Conservation (phyloP, 495 filamentous ascomycete genomes). For the Entonaema liquescens region DNA sequence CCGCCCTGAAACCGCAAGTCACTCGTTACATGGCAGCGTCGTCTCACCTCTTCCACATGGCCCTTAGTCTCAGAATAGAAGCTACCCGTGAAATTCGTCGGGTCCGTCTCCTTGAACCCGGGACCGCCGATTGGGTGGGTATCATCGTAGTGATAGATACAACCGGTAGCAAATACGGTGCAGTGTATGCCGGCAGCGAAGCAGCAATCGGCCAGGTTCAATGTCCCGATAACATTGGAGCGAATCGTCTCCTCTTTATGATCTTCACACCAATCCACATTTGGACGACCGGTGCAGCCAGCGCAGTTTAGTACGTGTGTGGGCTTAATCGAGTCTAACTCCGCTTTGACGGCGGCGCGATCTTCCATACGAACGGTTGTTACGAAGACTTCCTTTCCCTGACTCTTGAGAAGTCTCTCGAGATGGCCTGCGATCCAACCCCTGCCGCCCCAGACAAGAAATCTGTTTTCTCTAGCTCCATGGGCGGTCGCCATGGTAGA, state of each 20-base stretch:
- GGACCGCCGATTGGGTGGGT: conserved; percentile 65
- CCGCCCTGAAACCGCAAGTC: neutral
- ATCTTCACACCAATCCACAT: conserved; percentile 76
- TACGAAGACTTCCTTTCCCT: conserved; percentile 66
- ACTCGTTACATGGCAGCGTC: neutral
- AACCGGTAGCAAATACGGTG: conserved; percentile 72
- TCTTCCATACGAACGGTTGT: conserved; percentile 71
- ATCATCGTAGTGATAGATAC: conserved; percentile 69
- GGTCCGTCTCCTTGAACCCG: conserved; percentile 69
- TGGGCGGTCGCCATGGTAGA: conserved; percentile 41
- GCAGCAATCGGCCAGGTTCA: conserved; percentile 70
- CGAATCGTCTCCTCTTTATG: conserved; percentile 70
- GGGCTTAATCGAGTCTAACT: conserved; percentile 65
- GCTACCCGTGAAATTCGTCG: conserved; percentile 69
- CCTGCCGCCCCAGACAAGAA: conserved; percentile 69
- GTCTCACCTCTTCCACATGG: conserved; percentile 67
- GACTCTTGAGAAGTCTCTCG: conserved; percentile 66
- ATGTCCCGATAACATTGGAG: conserved; percentile 69
- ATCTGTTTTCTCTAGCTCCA: conserved; percentile 49
- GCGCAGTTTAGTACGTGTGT: conserved; percentile 72
- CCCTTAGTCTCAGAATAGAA: conserved; percentile 74
- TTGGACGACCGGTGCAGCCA: conserved; percentile 72
- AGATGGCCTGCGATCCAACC: conserved; percentile 73
- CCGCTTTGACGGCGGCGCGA: conserved; percentile 62
- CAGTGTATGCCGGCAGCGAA: conserved; percentile 64